These are phyloP conservation scores for Phytophthora rubi DNA, from an alignment of 352 stramenopile genomes.

Conservation along the genomic window DNA sequence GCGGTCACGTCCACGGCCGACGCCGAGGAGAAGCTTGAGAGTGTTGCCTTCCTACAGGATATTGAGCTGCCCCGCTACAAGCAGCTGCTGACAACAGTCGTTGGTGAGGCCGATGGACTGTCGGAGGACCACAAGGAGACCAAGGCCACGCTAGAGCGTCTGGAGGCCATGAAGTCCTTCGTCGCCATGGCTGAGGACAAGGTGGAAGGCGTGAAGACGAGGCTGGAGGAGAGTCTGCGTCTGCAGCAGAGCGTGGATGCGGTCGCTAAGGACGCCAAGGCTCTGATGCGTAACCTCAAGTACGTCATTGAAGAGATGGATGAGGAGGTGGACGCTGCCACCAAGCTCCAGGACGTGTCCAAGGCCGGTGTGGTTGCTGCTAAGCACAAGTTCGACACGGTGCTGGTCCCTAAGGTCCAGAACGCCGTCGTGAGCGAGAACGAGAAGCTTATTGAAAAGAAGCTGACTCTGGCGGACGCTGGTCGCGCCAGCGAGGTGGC, in stretches of 20 bases:
- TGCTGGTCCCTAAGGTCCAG: slow-evolving; percentile 79
- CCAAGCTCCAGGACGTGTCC: slow-evolving; percentile 74
- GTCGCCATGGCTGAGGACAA: slow-evolving; percentile 74
- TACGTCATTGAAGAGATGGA: slow-evolving; percentile 91
- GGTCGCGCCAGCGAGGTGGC: slow-evolving; percentile 63
- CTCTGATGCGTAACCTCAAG: slow-evolving; percentile 88
- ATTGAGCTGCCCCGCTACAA: slow-evolving; percentile 88
- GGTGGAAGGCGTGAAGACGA: slow-evolving; percentile 69
- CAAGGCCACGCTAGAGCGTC: slow-evolving; percentile 67
- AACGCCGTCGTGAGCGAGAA: slow-evolving; percentile 74
- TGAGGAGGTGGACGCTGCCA: slow-evolving; percentile 82
- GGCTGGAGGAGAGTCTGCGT: slow-evolving; percentile 59
- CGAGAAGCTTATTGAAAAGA: slow-evolving; percentile 86
- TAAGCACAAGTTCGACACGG: slow-evolving; percentile 72
- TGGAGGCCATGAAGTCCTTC: slow-evolving; percentile 81
- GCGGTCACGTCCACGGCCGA: slow-evolving; percentile 63
- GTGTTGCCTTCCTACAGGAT: slow-evolving; percentile 82
- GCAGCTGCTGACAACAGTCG: slow-evolving; percentile 69
- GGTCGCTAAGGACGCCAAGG: slow-evolving; percentile 88
- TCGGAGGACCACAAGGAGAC: slow-evolving; percentile 76
- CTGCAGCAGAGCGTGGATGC: slow-evolving; percentile 76
- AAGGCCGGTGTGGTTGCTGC: slow-evolving; percentile 70
- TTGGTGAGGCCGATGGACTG: slow-evolving; percentile 69
- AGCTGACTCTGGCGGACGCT: slow-evolving; percentile 64
- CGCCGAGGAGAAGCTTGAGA: slow-evolving; percentile 85